Base-by-base conservation (phyloP, 2,329 filamentous ascomycete species). In the Onygena corvina region DNA sequence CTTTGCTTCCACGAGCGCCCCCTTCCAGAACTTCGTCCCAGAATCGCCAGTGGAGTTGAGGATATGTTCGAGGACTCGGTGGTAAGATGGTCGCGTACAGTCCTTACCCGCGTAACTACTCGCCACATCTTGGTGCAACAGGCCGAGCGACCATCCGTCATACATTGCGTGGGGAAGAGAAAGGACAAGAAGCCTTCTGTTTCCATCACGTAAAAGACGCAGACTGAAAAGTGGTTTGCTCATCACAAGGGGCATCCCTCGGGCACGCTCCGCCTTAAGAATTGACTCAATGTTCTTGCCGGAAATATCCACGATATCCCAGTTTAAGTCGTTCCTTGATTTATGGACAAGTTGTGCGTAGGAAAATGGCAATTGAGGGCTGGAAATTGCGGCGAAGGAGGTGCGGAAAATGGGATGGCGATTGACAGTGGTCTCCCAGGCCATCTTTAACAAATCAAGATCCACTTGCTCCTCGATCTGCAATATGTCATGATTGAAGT, bases 121-220 rank as follows among this genome's bases (percentile, higher is more conserved):
- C 12, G 73, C 64, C 0, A 94, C 74, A 58, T 92, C 80, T 36
- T 75, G 70, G 57, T 92, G 86, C 1, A 95, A 65, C 12, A 93
- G 67, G 2, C 73, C 71, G 9, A 95, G 74, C 2, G 88, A 94
- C 77, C 82, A 88, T 0, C 89, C 89, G 60, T 95, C 89, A 56
- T 95, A 95, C 16, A 94, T 72, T 1, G 88, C 86, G 64, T 95
- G 89, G 0, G 88, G 76, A 33, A 94, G 80, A 0, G 86, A 89
- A 1, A 95, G 62, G 3, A 77, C 51, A n/a, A 79, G 58, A 50
- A 73, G 75, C 2, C 48, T 60, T 12, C 65, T 60, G 4, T 53
- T 46, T 0, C 58, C 49, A 16, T 65, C 59, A 12, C 61, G 53
- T 16, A 71, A 56, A 3, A 72, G 46, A 2, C 63, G 65, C 11